Percentiles rank a stretch among this genome's conserved stretches.
phyloP scores from a whole-genome alignment of 2,329 filamentous ascomycete species.

The Fusarium udum region DNA sequence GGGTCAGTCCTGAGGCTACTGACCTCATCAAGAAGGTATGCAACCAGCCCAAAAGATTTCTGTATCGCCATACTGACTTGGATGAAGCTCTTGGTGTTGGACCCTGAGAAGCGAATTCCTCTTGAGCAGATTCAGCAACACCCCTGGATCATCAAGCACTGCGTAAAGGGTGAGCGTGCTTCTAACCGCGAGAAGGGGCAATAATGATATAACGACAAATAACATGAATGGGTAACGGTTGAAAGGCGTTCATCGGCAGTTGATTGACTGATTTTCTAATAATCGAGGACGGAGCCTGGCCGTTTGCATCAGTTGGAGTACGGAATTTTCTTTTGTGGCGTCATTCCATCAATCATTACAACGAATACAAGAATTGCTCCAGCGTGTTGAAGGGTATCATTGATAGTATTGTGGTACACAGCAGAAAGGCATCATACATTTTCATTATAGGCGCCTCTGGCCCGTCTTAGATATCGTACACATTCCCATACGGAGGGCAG shows the following conservation, averaged over 20 bases:
- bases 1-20: slow-evolving; percentile 87
- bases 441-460: slow-evolving; percentile 19
- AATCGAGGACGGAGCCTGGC: slow-evolving; percentile 29
- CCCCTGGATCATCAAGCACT: slow-evolving; percentile 98
- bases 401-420: slow-evolving; percentile 37
- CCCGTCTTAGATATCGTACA: slow-evolving; percentile 39
- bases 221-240: slow-evolving; percentile 27
- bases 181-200: slow-evolving; percentile 59
- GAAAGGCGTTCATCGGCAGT: slow-evolving; percentile 36
- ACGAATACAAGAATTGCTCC: slow-evolving; percentile 24
- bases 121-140: slow-evolving; percentile 89
- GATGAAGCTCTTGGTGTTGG: slow-evolving; percentile 82
- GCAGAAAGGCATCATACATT: slow-evolving; percentile 20
- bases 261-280: slow-evolving; percentile 15
- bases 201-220: slow-evolving; percentile 36
- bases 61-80: slow-evolving; percentile 36
- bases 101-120: slow-evolving; percentile 91
- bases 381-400: slow-evolving; percentile 38
- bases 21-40: slow-evolving; percentile 91
- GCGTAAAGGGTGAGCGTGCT: slow-evolving; percentile 70
- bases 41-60: not conserved
- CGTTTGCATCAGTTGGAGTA: slow-evolving; percentile 47
- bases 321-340: slow-evolving; percentile 33
- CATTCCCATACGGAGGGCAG: not conserved
- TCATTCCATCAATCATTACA: slow-evolving; percentile 22